A percentile compares a stretch with the other conserved stretches of the same genome.
These are phyloP conservation scores for Pelargonium nanum DNA, from an alignment of 345 rosid genomes.

Conservation along the genomic window DNA sequence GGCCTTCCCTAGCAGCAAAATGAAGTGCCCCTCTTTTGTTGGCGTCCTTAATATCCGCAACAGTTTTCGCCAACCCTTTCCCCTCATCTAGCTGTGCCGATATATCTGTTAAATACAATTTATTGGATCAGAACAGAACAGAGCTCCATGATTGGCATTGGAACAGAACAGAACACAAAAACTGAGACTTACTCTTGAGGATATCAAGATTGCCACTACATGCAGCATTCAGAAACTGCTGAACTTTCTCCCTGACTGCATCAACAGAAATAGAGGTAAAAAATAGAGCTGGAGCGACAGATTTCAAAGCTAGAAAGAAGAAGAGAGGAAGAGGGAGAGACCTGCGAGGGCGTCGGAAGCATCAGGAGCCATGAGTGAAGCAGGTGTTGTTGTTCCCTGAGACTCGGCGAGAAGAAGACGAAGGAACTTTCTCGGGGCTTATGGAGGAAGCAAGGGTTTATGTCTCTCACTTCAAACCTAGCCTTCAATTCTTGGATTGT, in stretches of 20 bases:
- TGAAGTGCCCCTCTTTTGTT: conserved; percentile 88
- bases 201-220: conserved; percentile 63
- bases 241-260: conserved; percentile 68
- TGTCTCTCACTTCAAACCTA: too few species aligned
- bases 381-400: too few species aligned
- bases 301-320: background rate
- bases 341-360: conserved; percentile 85
- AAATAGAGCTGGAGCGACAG: background rate
- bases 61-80: conserved; percentile 46
- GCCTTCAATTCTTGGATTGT: too few species aligned
- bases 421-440: too few species aligned
- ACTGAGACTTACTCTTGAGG: conserved; percentile 58
- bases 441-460: too few species aligned
- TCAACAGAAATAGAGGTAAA: conserved; percentile 5
- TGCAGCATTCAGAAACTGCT: conserved; percentile 61
- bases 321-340: conserved; percentile 18
- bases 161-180: background rate
- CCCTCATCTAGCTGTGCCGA: conserved; percentile 80
- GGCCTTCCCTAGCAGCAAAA: conserved; percentile 88
- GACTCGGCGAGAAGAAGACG: too few species aligned
- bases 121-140: background rate
- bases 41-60: conserved; percentile 78
- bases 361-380: conserved; percentile 51
- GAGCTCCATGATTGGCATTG: background rate
- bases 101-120: conserved; percentile 25